Evolutionary conservation across 371 early-diverging fungal genomes (phyloP).

Genomic region (Apophysomyces elegans): DNA sequence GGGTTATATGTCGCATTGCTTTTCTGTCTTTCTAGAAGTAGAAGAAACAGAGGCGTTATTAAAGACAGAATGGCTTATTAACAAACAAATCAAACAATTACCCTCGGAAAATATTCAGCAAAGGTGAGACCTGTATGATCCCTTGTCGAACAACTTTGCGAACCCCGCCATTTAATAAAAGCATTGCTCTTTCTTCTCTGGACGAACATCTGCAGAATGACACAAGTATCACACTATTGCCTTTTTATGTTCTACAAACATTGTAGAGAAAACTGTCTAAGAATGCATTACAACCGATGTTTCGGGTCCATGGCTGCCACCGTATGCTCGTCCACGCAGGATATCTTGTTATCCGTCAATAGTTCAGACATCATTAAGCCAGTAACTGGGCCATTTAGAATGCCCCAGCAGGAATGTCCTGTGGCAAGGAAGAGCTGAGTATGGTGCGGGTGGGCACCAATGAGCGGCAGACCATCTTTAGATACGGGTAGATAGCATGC

Average conservation of each 20-base stretch:
- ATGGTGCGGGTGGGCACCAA: constrained; percentile 58
- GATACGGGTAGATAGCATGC: constrained; percentile 72
- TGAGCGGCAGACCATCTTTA: constrained; percentile 57
- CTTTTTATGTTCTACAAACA: background rate
- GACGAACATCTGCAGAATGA: background rate
- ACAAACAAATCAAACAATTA: constrained; percentile 3
- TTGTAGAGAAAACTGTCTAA: background rate
- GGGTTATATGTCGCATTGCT: constrained; percentile 20
- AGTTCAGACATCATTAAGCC: constrained; percentile 70
- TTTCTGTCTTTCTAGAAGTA: background rate
- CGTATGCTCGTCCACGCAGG: constrained; percentile 34
- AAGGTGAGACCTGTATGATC: constrained; percentile 7
- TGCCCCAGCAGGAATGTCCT: constrained; percentile 79
- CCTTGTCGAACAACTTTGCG: background rate
- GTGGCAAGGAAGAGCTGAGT: constrained; percentile 61
- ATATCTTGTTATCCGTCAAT: constrained; percentile 47
- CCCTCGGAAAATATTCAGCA: background rate
- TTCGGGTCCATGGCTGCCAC: constrained; percentile 23
- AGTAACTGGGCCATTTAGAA: constrained; percentile 70
- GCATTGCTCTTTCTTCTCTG: background rate
- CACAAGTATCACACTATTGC: background rate
- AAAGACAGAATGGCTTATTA: background rate
- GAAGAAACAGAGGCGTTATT: constrained; percentile 4
- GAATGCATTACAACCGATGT: constrained; percentile 6
- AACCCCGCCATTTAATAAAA: background rate